phyloP scores from a whole-genome alignment of 2,329 filamentous ascomycete species.

The Paecilomyces dactylethromorphus region DNA sequence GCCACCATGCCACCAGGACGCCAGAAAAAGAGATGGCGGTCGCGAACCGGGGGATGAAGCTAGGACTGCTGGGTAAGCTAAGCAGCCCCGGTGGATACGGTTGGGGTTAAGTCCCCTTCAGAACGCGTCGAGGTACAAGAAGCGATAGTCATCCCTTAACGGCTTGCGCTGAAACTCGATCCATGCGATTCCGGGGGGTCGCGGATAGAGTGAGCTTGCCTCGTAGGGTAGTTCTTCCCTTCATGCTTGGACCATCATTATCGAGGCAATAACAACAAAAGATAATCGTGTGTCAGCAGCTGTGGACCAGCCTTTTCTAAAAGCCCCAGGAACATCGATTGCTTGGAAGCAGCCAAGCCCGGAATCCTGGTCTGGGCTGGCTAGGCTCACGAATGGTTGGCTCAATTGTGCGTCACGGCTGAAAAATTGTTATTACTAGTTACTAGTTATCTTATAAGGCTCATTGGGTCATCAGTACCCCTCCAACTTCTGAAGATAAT shows the following conservation, averaged over 20 bases:
- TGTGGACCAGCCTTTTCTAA: background rate
- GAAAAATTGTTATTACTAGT: background rate
- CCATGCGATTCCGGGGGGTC: too few relatives aligned
- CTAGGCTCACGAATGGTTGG: background rate
- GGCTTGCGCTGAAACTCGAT: background rate
- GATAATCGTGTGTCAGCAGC: background rate
- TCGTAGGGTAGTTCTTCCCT: too few relatives aligned
- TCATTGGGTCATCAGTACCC: background rate
- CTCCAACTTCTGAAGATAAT: background rate
- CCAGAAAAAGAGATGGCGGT: background rate
- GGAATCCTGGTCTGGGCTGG: background rate
- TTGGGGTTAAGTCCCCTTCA: background rate
- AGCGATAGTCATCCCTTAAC: background rate
- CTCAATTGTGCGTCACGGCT: background rate
- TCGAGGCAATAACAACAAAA: too few relatives aligned
- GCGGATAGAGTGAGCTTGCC: too few relatives aligned
- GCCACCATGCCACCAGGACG: background rate
- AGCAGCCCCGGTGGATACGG: background rate
- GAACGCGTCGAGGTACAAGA: background rate
- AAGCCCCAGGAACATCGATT: background rate
- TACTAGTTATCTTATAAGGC: background rate
- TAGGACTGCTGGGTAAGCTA: background rate
- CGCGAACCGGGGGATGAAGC: background rate
- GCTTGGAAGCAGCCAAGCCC: background rate
- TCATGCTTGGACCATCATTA: too few relatives aligned